A percentile compares a stretch with the other conserved stretches of the same genome.
Evolutionary conservation across 1,284 basidiomycete species (phyloP).

Genomic region (Puccinia hordei): DNA sequence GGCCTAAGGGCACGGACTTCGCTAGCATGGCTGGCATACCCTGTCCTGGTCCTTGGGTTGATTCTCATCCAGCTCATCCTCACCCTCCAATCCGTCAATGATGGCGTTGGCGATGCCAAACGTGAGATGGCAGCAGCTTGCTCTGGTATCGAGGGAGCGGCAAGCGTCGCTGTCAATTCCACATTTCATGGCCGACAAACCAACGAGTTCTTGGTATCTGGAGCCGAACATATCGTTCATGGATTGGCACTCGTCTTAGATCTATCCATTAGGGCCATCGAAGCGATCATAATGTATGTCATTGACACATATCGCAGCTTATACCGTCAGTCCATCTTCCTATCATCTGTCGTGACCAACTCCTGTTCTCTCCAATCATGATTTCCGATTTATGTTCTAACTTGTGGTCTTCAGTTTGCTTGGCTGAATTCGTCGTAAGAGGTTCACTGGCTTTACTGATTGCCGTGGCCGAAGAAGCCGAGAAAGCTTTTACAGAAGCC

Average conservation of each 20-base stretch:
- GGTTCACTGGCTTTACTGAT: slow-evolving; percentile 56
- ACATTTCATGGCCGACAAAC: slow-evolving; percentile 55
- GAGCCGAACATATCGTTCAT: slow-evolving; percentile 54
- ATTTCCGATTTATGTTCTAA: background rate
- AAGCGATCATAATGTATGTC: slow-evolving; percentile 55
- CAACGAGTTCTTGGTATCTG: slow-evolving; percentile 53
- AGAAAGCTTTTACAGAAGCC: slow-evolving; percentile 54
- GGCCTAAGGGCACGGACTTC: slow-evolving; percentile 55
- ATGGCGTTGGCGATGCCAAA: slow-evolving; percentile 54
- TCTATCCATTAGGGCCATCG: slow-evolving; percentile 55
- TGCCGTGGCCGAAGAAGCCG: slow-evolving; percentile 54
- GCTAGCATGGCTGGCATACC: slow-evolving; percentile 55
- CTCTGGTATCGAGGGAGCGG: slow-evolving; percentile 53
- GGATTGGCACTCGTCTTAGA: slow-evolving; percentile 54
- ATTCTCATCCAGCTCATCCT: slow-evolving; percentile 54
- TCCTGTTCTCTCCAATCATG: background rate
- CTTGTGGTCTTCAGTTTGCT: slow-evolving; percentile 50
- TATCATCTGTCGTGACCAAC: slow-evolving; percentile 14
- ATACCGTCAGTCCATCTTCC: slow-evolving; percentile 53
- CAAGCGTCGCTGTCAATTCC: slow-evolving; percentile 55
- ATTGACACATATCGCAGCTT: slow-evolving; percentile 57
- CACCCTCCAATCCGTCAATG: slow-evolving; percentile 52
- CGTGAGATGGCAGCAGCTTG: slow-evolving; percentile 53
- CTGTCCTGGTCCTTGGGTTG: slow-evolving; percentile 55
- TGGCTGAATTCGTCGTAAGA: slow-evolving; percentile 56